phyloP scores from a whole-genome alignment of 345 rosid genomes.

The Populus alba region DNA sequence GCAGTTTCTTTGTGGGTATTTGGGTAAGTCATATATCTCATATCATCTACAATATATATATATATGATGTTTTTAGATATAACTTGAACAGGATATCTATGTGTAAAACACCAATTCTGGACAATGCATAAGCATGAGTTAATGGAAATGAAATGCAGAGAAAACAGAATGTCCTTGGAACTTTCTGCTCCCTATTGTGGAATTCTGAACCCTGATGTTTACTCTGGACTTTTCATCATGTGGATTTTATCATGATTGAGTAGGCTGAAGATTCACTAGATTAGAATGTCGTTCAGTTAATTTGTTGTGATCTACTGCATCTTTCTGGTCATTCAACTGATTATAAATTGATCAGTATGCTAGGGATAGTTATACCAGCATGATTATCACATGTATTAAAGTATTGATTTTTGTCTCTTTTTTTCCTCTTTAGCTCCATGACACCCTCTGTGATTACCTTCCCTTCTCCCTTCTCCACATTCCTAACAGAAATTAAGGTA shows the following conservation, averaged over 20 bases:
- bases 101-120: not conserved
- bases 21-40: constrained; percentile 51
- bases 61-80: not conserved
- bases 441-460: not conserved
- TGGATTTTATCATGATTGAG: not conserved
- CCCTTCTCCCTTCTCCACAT: not conserved
- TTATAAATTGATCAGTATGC: not conserved
- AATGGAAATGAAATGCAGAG: not conserved
- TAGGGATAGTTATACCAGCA: not conserved
- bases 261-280: not conserved
- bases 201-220: not conserved
- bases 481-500: not conserved
- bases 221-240: not conserved
- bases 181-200: not conserved
- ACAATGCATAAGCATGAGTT: not conserved
- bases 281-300: not conserved
- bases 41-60: not conserved
- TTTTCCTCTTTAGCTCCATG: not conserved
- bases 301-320: not conserved
- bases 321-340: not conserved
- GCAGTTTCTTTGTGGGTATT: constrained; percentile 89
- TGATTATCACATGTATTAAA: not conserved
- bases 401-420: not conserved
- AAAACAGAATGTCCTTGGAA: not conserved
- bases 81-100: not conserved